Evolutionary conservation across 345 rosid species (phyloP).

Genomic region (Anastatica hierochuntica): DNA sequence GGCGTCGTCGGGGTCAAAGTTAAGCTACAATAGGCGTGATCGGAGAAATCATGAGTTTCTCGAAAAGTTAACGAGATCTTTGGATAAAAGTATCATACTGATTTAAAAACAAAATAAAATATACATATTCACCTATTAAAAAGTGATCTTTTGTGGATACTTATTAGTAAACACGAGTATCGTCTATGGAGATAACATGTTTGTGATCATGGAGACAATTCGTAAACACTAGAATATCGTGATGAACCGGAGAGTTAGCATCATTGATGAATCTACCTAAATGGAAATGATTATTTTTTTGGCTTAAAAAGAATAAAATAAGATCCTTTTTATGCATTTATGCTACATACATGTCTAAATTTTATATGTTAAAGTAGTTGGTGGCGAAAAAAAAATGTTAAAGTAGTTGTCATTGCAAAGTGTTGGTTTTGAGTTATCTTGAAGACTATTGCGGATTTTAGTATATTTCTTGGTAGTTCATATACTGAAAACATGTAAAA

Average conservation of each 20-base stretch:
- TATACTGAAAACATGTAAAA: no score
- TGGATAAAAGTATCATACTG: no score
- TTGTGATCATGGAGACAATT: constrained; percentile 17
- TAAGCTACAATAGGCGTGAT: no score
- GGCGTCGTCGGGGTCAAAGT: no score
- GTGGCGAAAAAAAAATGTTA: no score
- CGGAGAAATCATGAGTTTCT: no score
- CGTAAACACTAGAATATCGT: constrained; percentile 12
- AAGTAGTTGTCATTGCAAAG: no score
- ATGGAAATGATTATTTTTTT: no score
- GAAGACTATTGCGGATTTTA: background rate
- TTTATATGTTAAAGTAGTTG: no score
- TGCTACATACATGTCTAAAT: constrained; percentile 1
- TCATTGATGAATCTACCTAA: background rate
- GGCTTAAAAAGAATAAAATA: no score
- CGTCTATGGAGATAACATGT: constrained; percentile 11
- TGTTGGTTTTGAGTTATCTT: background rate
- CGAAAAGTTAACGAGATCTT: no score
- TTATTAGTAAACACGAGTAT: constrained; percentile 14
- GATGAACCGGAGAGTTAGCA: constrained; percentile 10
- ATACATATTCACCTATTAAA: background rate
- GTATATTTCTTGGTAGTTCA: background rate
- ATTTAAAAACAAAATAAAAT: no score
- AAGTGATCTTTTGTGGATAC: constrained; percentile 1
- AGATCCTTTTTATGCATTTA: constrained; percentile 4